Conservation (phyloP, 768 basidiomycete genomes). For the Dioszegia hungarica region DNA sequence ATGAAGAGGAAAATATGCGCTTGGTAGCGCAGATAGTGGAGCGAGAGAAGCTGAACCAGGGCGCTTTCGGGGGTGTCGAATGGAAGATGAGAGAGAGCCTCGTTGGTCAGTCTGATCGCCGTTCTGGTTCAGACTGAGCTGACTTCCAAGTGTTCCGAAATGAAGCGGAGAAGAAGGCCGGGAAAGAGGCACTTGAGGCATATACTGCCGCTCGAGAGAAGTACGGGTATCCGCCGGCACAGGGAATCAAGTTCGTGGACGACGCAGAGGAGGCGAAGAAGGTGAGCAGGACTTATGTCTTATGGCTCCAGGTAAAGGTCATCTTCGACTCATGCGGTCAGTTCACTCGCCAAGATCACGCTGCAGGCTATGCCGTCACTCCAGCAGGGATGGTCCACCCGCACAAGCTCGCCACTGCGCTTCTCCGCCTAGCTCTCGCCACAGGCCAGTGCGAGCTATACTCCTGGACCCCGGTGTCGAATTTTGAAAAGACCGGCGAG, state of each 20-base stretch:
- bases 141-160: conserved; percentile 2
- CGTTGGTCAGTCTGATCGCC: neutral
- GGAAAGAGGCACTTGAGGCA: conserved; percentile 7
- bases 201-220: conserved; percentile 45
- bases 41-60: conserved; percentile 25
- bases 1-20: conserved; percentile 31
- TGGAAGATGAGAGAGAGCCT: neutral
- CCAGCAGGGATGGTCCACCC: conserved; percentile 29
- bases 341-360: conserved; percentile 8
- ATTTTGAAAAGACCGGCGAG: neutral
- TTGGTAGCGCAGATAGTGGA: conserved; percentile 25
- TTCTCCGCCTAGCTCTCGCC: conserved; percentile 17
- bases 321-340: neutral
- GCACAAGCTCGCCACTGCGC: conserved; percentile 29
- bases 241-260: neutral
- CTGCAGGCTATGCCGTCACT: conserved; percentile 11
- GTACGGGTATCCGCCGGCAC: conserved; percentile 26
- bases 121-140: too few species aligned
- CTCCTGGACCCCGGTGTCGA: conserved; percentile 23
- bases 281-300: conserved; percentile 48
- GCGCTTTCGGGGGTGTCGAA: conserved; percentile 30
- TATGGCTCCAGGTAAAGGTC: neutral
- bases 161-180: conserved; percentile 8
- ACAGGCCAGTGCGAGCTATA: conserved; percentile 9
- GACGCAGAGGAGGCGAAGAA: conserved; percentile 53